Evolutionary conservation across 306 rosid species (phyloP).

Genomic region (Cucumis sativus): Cucumber_9930_V3 NC_026660.2:26656501-26657000

Average conservation of each 20-base stretch:
- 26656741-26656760: neutral
- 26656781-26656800: neutral
- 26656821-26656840: neutral
- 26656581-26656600: neutral
- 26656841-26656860: neutral
- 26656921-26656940: neutral
- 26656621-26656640: neutral
- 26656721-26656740: neutral
- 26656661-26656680: neutral
- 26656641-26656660: neutral
- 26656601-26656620: neutral
- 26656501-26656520: neutral
- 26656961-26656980: neutral
- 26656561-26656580: neutral
- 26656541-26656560: neutral
- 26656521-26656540: neutral
- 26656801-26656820: neutral
- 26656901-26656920: neutral
- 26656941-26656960: neutral
- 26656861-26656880: neutral
- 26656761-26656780: neutral
- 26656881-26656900: neutral
- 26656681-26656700: neutral
- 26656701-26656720: neutral
- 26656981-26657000: neutral